Conservation (phyloP, 1,284 basidiomycete genomes). For the Rhodotorula sp. region DNA sequence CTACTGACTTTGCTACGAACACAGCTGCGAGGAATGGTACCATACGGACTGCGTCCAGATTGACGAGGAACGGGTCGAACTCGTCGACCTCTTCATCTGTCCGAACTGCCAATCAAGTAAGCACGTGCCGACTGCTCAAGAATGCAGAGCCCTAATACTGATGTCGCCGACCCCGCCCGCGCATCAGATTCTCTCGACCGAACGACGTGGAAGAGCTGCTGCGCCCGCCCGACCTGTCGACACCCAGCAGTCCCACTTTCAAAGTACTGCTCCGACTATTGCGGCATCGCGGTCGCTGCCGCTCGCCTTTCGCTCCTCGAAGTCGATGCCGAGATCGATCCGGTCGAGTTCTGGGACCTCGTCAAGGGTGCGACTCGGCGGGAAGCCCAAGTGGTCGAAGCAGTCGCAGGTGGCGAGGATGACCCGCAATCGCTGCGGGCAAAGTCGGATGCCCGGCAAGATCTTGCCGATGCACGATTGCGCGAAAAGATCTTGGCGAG, state of each 20-base stretch:
- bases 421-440: neutral
- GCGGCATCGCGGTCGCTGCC: slow-evolving; percentile 42
- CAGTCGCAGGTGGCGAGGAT: neutral
- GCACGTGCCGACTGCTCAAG: slow-evolving; percentile 46
- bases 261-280: slow-evolving; percentile 59
- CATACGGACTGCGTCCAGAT: slow-evolving; percentile 76
- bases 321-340: slow-evolving; percentile 14
- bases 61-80: slow-evolving; percentile 70
- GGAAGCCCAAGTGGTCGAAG: slow-evolving; percentile 18
- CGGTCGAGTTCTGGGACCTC: slow-evolving; percentile 30
- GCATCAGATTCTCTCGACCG: slow-evolving; percentile 60
- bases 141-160: too few relatives aligned
- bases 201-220: slow-evolving; percentile 77
- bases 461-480: slow-evolving; percentile 6
- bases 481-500: neutral
- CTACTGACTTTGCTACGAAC: neutral
- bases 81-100: slow-evolving; percentile 83
- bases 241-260: slow-evolving; percentile 74
- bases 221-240: slow-evolving; percentile 59
- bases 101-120: slow-evolving; percentile 69
- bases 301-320: slow-evolving; percentile 36
- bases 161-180: neutral
- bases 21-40: slow-evolving; percentile 84
- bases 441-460: neutral
- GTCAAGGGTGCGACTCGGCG: slow-evolving; percentile 28